Base-by-base conservation (phyloP, 192 early-diverging fungal genomes). In the Geranomyces michiganensis region DNA sequence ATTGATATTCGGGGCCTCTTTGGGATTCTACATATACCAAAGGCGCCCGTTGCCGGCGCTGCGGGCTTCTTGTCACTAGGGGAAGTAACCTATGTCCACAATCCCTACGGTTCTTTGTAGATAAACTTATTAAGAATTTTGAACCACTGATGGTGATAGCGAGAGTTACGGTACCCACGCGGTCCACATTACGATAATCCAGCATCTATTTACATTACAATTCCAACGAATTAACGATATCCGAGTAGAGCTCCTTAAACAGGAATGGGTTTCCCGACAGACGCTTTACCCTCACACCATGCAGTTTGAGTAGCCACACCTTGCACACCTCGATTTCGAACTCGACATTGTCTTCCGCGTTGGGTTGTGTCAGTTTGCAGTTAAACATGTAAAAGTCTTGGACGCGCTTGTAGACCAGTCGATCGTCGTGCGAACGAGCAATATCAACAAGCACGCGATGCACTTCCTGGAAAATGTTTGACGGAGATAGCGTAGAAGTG, bases 261-360 rank as follows among this genome's bases (percentile, higher is more conserved):
- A 78, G 41, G 33, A 87, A 71, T 43, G 81, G 68, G 45, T 72
- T 79, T 13, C 83, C 85, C 13, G 75, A 72, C 3, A 85, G 75
- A 51, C 85, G 68, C 76, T 84, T 88, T 19, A 88, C 76, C 41
- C 83, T 63, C 4, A 88, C 67, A 3, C 81, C 86, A 68, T 88
- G 86, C 55, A 88, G 10, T 17, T 82, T 79, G 29, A 88, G 63
- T 53, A 88, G 67, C 87, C 87, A 88, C 14, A 88, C 75, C 62
- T 88, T 88, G 70, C 86, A 87, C 13, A 88, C 75, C 59, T 88
- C 87, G n/a, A 88, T 65, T 67, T 88, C 87, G 74, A 88, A 88
- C 62, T 77, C 75, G 17, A 88, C 72, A 33, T 65, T 68, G 41
- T 80, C 70, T 0, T 77, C 71, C 15, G 62, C 55, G 33, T 68